Percentiles rank a stretch among this genome's conserved stretches.
Conservation (phyloP, 1,284 basidiomycete species). For the Heterobasidion occidentale region DNA sequence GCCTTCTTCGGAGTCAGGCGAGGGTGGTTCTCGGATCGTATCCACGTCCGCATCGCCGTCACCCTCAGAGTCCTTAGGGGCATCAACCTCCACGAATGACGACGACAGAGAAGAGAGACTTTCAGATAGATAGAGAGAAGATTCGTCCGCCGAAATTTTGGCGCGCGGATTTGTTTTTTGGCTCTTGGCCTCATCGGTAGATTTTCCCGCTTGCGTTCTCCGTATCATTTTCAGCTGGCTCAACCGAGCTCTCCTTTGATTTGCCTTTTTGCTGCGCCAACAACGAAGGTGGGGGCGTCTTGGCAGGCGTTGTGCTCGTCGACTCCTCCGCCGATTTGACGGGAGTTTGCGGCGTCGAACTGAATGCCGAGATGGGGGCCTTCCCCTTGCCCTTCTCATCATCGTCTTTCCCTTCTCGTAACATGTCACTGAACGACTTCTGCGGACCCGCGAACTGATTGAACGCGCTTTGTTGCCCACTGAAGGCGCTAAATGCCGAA, state of each 20-base stretch:
- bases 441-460: conserved; percentile 27
- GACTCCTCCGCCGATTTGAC: background rate
- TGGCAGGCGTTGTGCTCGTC: conserved; percentile 1
- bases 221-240: background rate
- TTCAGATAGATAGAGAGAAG: conserved; percentile 6
- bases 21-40: background rate
- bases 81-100: conserved; percentile 23
- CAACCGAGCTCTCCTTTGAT: background rate
- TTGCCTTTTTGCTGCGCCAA: background rate
- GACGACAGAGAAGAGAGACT: conserved; percentile 16
- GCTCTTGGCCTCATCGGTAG: background rate
- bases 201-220: background rate
- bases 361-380: conserved; percentile 8
- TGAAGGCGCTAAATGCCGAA: conserved; percentile 40
- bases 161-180: background rate
- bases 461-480: conserved; percentile 35
- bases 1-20: conserved; percentile 9
- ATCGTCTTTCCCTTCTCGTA: conserved; percentile 19
- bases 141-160: conserved; percentile 6
- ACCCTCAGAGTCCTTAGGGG: conserved; percentile 3
- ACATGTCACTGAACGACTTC: conserved; percentile 33
- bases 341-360: background rate
- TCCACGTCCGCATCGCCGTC: conserved; percentile 12
- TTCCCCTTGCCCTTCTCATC: conserved; percentile 14
- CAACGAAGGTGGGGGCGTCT: background rate